These are phyloP conservation scores for Moniliophthora roreri DNA, from an alignment of 1,284 basidiomycete species.

Conservation along the genomic window DNA sequence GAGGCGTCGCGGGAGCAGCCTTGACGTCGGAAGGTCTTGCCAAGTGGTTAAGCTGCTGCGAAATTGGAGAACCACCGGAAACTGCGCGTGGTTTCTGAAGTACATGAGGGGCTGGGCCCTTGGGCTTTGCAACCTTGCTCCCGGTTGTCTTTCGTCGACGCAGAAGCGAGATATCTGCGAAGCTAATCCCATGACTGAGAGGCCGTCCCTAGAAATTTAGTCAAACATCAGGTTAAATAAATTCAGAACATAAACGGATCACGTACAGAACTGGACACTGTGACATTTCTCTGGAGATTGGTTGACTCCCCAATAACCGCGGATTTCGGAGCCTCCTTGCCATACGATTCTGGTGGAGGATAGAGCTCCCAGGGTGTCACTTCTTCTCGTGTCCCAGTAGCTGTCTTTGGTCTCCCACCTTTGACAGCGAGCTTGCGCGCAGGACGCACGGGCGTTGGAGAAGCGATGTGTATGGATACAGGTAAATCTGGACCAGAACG, in stretches of 20 bases:
- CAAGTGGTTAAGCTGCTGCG: background rate
- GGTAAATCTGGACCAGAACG: background rate
- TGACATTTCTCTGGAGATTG: background rate
- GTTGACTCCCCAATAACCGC: background rate
- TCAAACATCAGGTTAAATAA: background rate
- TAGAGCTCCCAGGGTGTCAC: constrained; percentile 39
- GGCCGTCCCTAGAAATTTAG: constrained; percentile 12
- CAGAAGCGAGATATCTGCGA: constrained; percentile 14
- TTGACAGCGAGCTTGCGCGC: constrained; percentile 2
- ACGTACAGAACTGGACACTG: background rate
- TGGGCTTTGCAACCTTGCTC: constrained; percentile 11
- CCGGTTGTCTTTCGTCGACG: constrained; percentile 19
- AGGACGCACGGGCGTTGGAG: constrained; percentile 2
- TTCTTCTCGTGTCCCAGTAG: constrained; percentile 30
- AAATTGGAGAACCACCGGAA: constrained; percentile 14
- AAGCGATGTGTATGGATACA: constrained; percentile 2
- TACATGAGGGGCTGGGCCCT: constrained; percentile 6
- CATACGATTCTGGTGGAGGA: constrained; percentile 24
- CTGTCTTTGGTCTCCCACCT: constrained; percentile 13
- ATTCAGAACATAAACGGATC: background rate
- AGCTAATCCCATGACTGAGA: constrained; percentile 10
- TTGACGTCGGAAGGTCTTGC: background rate
- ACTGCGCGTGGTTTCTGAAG: constrained; percentile 8
- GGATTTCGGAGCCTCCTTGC: constrained; percentile 10
- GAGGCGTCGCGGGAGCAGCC: background rate